Base-by-base conservation (phyloP, 2,329 filamentous ascomycete species). In the Coniochaeta ligniaria region DNA sequence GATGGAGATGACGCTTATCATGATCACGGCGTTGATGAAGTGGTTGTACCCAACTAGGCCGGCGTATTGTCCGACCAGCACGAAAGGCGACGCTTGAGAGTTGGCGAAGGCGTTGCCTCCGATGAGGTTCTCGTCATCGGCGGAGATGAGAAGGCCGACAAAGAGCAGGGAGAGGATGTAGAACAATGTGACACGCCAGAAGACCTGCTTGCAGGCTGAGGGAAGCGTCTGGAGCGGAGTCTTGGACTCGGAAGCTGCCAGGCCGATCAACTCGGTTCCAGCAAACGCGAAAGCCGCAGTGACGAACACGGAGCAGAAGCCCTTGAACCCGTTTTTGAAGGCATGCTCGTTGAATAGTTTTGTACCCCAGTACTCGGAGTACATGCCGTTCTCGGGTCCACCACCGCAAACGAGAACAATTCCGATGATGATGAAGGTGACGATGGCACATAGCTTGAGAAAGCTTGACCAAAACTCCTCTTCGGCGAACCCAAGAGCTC, bases 291-390 rank as follows among this genome's bases (percentile, higher is more conserved):
- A 85, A 4, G 82, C 82, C 9, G 83, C 82, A 6, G 79, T 83
- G 56, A 84, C 82, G 65, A 66, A 66, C 11, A 67, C 66, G 8
- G 64, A 59, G 38, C 78, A 87, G 64, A 83, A 84, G 17, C 82
- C 84, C 5, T 90, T 77, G 67, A 91, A 65, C 20, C 64, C 63
- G 59, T 64, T 61, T 14, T 54, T 60, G 59, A 24, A 60, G 64
- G 64, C 61, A 67, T 87, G 84, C 66, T 87, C 83, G 36, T 87
- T 84, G 66, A 89, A 88, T 0, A 87, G 84, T 1, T 86, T 88
- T 0, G 89, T 88, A 35, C 85, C 72, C 89, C 89, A 92, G 72
- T 89, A 90, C 43, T 78, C 73, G 71, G 91, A 91, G 1, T 88
- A 88, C 58, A 86, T 78, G 5, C 82, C 76, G 22, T 82, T 77